These are phyloP conservation scores for Aspergillus hancockii DNA, from an alignment of 495 filamentous ascomycete genomes.

Conservation along the genomic window DNA sequence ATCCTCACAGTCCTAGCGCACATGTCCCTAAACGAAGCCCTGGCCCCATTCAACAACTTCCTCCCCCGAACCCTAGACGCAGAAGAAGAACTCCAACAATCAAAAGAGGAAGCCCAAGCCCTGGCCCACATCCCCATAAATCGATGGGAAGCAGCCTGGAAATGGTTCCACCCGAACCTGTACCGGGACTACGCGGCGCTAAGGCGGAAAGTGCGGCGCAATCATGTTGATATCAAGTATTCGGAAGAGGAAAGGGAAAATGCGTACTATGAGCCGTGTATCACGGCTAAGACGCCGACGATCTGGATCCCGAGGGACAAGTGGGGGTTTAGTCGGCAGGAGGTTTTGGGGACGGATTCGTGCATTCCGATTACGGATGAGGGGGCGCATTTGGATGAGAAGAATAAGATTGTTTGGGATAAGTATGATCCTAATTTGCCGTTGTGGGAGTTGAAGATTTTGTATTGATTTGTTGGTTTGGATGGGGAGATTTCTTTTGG, in stretches of 20 bases:
- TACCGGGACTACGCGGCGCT: constrained; percentile 70
- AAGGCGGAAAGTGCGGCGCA: constrained; percentile 67
- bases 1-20: constrained; percentile 79
- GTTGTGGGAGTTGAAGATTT: constrained; percentile 38
- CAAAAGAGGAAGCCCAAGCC: constrained; percentile 36
- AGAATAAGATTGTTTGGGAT: constrained; percentile 61
- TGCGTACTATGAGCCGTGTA: constrained; percentile 69
- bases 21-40: constrained; percentile 69
- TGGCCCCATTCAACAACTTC: constrained; percentile 73
- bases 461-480: background rate
- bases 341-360: constrained; percentile 57
- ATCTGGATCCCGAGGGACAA: constrained; percentile 73
- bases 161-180: constrained; percentile 77
- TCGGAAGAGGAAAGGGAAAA: constrained; percentile 53
- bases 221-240: constrained; percentile 53
- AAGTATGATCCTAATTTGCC: constrained; percentile 46
- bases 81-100: constrained; percentile 44
- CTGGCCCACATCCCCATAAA: background rate
- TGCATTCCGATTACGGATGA: constrained; percentile 60
- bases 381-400: constrained; percentile 65
- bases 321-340: constrained; percentile 62
- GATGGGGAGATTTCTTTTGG: background rate
- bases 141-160: constrained; percentile 45
- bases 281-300: constrained; percentile 57
- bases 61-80: constrained; percentile 60